Percentiles rank a stretch among this genome's conserved stretches.
These are phyloP conservation scores for Barnettozyma californica DNA, from an alignment of 805 yeast species.

Conservation along the genomic window DNA sequence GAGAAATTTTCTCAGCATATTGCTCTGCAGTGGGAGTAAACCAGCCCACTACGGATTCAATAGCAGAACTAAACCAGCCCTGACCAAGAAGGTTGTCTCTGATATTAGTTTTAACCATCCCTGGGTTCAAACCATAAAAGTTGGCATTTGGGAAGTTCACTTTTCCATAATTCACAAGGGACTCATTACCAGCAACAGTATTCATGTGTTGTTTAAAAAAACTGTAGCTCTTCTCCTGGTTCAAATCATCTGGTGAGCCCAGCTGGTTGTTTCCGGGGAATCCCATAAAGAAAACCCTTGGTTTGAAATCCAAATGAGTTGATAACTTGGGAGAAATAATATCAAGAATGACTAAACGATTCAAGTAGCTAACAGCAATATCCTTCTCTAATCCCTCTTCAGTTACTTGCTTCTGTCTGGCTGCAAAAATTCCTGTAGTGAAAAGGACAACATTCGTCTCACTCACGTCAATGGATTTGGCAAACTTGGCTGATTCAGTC, in stretches of 20 bases:
- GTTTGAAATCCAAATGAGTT: slow-evolving; percentile 12
- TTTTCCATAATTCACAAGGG: slow-evolving; percentile 26
- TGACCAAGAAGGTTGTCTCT: slow-evolving; percentile 30
- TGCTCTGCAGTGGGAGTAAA: slow-evolving; percentile 30
- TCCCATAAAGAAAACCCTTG: slow-evolving; percentile 36
- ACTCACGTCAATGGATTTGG: slow-evolving; percentile 20
- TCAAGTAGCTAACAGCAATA: slow-evolving; percentile 34
- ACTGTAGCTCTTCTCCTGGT: slow-evolving; percentile 28
- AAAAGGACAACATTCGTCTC: slow-evolving; percentile 28
- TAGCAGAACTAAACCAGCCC: slow-evolving; percentile 20
- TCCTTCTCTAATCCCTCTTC: slow-evolving; percentile 35
- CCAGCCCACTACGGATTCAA: slow-evolving; percentile 30
- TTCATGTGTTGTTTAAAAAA: slow-evolving; percentile 30
- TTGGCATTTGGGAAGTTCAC: slow-evolving; percentile 19
- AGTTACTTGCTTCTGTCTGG: slow-evolving; percentile 28
- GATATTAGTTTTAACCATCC: slow-evolving; percentile 32
- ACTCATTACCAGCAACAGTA: slow-evolving; percentile 40
- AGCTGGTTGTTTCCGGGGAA: slow-evolving; percentile 32
- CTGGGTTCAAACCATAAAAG: slow-evolving; percentile 37
- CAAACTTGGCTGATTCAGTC: slow-evolving; percentile 22
- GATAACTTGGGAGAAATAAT: slow-evolving; percentile 24
- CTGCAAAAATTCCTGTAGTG: slow-evolving; percentile 38
- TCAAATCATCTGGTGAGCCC: slow-evolving; percentile 32
- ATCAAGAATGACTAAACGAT: slow-evolving; percentile 29
- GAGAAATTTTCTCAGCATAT: slow-evolving; percentile 28